Base-by-base conservation (phyloP, 2,329 filamentous ascomycete genomes). In the Sclerotinia subarctica region DNA sequence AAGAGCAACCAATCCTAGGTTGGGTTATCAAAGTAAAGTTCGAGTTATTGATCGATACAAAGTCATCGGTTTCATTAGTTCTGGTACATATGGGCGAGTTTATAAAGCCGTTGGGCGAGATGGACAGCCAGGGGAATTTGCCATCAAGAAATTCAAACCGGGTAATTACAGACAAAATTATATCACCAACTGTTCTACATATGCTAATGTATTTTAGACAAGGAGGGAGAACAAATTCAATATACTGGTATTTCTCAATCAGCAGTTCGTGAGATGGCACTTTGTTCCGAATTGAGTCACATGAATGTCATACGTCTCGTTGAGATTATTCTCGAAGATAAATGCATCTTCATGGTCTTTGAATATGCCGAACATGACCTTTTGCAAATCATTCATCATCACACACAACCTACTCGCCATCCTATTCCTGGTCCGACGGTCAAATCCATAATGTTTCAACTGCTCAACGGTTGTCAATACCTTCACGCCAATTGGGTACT, bases 311-410 rank as follows among this genome's bases (percentile, higher is more conserved):
- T 99, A 73, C 88, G 90, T 69, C 87, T 97, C 1, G 88, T 94
- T 70, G 95, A 99, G 80, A 98, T 97, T 75, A 97, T 99, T 75
- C 84, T 99, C 3, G 94, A 99, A 80, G 94, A 97, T 79, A 98
- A 98, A 82, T 97, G 94, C 81, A 98, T 99, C 78, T 99, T 94
- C 80, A 99, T 99, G 91, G 94, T 99, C 2, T 98, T 99, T 74
- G 95, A 98, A 79, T 99, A 97, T 78, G 95, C 95, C 73, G 95
- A 99, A 80, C 95, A 99, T 79, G 95, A 99, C 79, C 82, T 99
- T 49, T 84, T 99, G 5, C 95, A 99, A 79, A 98, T 99, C 78
- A 97, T 99, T 73, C 95, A 99, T 78, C 94, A 98, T 78, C 95
- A 99, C 79, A 96, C 79, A 1, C 90, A 97, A 78, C 90, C 94